Evolutionary conservation across 2,329 filamentous ascomycete species (phyloP).

Genomic region (Claviceps fusiformis): DNA sequence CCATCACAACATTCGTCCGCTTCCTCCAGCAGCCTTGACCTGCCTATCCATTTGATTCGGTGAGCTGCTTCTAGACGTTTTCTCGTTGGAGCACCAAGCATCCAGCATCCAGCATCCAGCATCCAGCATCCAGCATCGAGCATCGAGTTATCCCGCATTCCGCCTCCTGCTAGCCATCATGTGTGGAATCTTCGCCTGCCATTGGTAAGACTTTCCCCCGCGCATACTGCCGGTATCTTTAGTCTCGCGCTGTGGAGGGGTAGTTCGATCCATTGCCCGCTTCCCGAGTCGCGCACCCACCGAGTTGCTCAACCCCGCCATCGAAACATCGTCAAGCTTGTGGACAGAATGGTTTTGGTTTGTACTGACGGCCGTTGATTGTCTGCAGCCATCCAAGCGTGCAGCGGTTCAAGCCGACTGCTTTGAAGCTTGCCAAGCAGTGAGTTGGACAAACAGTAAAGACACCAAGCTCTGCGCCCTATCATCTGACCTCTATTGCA

Average conservation of each 20-base stretch:
- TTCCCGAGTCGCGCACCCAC: background rate
- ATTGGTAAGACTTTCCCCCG: conserved; percentile 48
- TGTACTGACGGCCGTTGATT: conserved; percentile 5
- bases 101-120: background rate
- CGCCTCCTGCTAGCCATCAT: conserved; percentile 40
- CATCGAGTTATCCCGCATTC: background rate
- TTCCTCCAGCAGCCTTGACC: background rate
- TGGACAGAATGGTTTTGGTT: background rate
- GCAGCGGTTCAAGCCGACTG: conserved; percentile 89
- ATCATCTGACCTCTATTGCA: conserved; percentile 22
- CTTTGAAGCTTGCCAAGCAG: conserved; percentile 88
- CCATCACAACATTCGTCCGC: background rate
- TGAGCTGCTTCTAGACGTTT: background rate
- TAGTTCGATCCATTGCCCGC: conserved; percentile 10
- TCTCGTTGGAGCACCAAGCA: background rate
- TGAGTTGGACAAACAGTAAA: conserved; percentile 34
- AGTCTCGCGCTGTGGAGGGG: conserved; percentile 15
- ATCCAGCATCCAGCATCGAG: too few species aligned
- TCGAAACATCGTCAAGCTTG: conserved; percentile 1
- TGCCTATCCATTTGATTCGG: too few species aligned
- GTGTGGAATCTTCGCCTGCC: conserved; percentile 96
- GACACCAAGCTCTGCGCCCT: background rate
- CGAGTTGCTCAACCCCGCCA: conserved; percentile 18
- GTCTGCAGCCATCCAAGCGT: conserved; percentile 69
- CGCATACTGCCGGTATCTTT: background rate